Base-by-base conservation (phyloP, 2,329 filamentous ascomycete species). In the Stemphylium beticola region DNA sequence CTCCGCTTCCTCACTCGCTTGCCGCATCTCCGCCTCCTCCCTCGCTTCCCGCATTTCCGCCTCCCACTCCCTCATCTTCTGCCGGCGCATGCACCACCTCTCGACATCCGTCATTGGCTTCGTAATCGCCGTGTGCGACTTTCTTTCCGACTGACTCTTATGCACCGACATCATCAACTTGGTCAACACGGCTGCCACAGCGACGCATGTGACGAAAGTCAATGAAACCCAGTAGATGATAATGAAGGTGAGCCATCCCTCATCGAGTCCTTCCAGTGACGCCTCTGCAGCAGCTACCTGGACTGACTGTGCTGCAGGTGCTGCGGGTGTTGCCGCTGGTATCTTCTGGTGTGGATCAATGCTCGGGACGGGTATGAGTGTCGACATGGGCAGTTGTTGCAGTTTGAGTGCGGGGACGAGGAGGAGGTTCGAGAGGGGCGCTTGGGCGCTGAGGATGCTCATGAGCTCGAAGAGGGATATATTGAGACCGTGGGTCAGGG, bases 361-460 rank as follows among this genome's bases (percentile, higher is more conserved):
- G 32, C 32, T 43, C 17, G 48, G 39, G 29, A 31, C 26, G 10
- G 40, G 4, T 32, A 29, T 20, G 8, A 39, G 36, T 1, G 42
- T 39, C 11, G 49, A 46, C n/a, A 20, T 29, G 26, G 34, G 18
- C 10, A 26, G 20, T 3, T 18, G 15, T 6, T 41, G 42, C 12
- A 26, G 17, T 24, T 39, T 47, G 43, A 48, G 26, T 11, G 18
- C n/a, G 15, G 33, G 39, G 2, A 31, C 15, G 18, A 54, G 51
- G 15, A 53, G 51, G 11, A 54, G 38, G 20, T 49, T 44, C 3
- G 51, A 44, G 12, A 54, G 22, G 5, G 51, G 51, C n/a, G 51
- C 45, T 44, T 54, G 51, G 11, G 4, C 10, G 8, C 32, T 44
- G 34, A 54, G 45, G 4, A 49, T 20, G 20, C 39, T 26, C n/a